phyloP scores from a whole-genome alignment of 805 yeast genomes.

The Priceomyces castillae region DNA sequence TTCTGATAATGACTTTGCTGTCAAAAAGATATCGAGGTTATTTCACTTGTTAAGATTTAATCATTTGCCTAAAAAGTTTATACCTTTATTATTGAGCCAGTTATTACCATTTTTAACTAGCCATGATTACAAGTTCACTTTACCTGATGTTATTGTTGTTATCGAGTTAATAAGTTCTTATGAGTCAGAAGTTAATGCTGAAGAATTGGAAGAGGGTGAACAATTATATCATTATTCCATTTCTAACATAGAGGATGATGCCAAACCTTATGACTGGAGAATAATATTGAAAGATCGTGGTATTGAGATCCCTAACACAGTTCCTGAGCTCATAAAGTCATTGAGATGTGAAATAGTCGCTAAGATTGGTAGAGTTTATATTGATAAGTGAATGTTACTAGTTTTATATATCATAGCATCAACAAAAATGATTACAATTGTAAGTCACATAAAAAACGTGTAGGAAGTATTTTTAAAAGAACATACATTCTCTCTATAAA shows the following conservation, averaged over 20 bases:
- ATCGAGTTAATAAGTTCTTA: constrained; percentile 40
- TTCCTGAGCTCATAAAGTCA: constrained; percentile 21
- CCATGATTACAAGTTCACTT: constrained; percentile 15
- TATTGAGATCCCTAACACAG: constrained; percentile 22
- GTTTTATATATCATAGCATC: not conserved
- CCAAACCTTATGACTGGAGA: constrained; percentile 38
- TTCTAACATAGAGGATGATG: constrained; percentile 17
- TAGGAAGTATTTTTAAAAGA: not conserved
- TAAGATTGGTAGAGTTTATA: constrained; percentile 36
- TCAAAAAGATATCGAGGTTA: constrained; percentile 44
- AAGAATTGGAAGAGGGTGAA: constrained; percentile 28
- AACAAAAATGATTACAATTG: not conserved
- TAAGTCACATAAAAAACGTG: not conserved
- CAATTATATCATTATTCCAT: constrained; percentile 31
- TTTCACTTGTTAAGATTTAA: constrained; percentile 45
- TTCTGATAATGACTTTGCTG: constrained; percentile 15
- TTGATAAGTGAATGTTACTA: constrained; percentile 10
- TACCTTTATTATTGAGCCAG: constrained; percentile 50
- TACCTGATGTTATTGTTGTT: constrained; percentile 33
- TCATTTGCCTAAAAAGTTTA: constrained; percentile 46
- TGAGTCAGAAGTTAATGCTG: constrained; percentile 22
- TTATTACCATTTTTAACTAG: constrained; percentile 39
- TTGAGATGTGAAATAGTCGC: constrained; percentile 33
- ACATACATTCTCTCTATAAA: constrained; percentile 4
- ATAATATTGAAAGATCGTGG: constrained; percentile 15